These are phyloP conservation scores for Malassezia caprae DNA, from an alignment of 1,284 basidiomycete genomes.

Conservation along the genomic window DNA sequence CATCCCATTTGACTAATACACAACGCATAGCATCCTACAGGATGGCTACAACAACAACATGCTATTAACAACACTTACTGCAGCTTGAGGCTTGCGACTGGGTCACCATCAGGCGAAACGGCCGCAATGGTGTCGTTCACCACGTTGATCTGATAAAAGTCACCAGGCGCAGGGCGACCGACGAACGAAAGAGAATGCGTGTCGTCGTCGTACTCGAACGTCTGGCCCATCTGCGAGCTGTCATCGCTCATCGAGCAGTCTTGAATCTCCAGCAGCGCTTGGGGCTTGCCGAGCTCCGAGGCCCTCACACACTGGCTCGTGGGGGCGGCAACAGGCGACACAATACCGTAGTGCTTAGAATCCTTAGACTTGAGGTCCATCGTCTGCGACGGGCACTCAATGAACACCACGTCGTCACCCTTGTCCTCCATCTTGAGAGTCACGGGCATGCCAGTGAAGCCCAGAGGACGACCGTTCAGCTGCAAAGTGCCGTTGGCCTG, in stretches of 20 bases:
- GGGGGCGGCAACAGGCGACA: neutral
- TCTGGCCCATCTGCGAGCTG: conserved; percentile 13
- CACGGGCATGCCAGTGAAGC: neutral
- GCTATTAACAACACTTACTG: neutral
- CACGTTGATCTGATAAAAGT: neutral
- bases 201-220: conserved; percentile 11
- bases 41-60: neutral
- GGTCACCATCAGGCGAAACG: conserved; percentile 1
- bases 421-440: neutral
- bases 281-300: neutral
- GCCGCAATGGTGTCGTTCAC: conserved; percentile 9
- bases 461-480: neutral
- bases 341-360: conserved; percentile 12
- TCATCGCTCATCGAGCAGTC: conserved; percentile 13
- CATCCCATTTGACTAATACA: conserved; percentile 16
- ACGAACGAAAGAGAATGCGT: neutral
- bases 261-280: neutral
- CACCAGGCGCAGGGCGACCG: neutral
- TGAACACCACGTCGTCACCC: neutral
- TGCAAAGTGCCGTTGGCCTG: neutral
- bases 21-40: neutral
- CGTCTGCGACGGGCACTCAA: conserved; percentile 10
- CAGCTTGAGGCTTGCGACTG: neutral
- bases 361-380: neutral
- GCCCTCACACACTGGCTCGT: conserved; percentile 4